These are phyloP conservation scores for Alternaria brassicicola DNA, from an alignment of 2,329 filamentous ascomycete species.

Conservation along the genomic window DNA sequence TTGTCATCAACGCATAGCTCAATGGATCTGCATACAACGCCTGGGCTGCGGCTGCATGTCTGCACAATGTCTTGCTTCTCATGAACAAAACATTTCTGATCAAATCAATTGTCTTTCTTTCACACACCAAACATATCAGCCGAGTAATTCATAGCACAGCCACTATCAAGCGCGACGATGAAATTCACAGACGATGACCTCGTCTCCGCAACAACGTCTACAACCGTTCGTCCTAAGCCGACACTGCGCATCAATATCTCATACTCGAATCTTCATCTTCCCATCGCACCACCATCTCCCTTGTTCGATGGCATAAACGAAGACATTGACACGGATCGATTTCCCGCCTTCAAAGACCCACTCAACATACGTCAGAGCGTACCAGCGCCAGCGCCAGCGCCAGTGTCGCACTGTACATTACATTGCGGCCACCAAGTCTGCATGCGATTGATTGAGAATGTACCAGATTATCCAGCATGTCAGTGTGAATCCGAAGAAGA, in stretches of 20 bases:
- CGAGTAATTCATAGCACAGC: background rate
- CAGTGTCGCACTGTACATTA: background rate
- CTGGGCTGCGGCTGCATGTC: background rate
- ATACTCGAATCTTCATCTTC: background rate
- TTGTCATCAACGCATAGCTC: background rate
- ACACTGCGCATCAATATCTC: background rate
- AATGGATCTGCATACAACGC: background rate
- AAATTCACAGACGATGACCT: constrained; percentile 5
- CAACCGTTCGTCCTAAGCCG: background rate
- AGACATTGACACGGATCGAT: constrained; percentile 7
- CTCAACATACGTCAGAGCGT: background rate
- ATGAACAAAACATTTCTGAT: background rate
- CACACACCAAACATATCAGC: background rate
- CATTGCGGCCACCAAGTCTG: background rate
- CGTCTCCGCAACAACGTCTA: background rate
- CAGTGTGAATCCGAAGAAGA: background rate
- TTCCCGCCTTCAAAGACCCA: constrained; percentile 2
- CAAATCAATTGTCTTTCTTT: background rate
- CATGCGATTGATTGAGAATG: background rate
- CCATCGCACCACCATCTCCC: constrained; percentile 8
- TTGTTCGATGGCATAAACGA: constrained; percentile 4
- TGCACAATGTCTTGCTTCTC: background rate
- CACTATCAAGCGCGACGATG: background rate
- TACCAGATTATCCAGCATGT: background rate
- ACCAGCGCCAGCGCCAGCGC: background rate